A percentile compares a stretch with the other conserved stretches of the same genome.
Conservation (phyloP, 2,329 filamentous ascomycete genomes). For the Epichloe elymi region DNA sequence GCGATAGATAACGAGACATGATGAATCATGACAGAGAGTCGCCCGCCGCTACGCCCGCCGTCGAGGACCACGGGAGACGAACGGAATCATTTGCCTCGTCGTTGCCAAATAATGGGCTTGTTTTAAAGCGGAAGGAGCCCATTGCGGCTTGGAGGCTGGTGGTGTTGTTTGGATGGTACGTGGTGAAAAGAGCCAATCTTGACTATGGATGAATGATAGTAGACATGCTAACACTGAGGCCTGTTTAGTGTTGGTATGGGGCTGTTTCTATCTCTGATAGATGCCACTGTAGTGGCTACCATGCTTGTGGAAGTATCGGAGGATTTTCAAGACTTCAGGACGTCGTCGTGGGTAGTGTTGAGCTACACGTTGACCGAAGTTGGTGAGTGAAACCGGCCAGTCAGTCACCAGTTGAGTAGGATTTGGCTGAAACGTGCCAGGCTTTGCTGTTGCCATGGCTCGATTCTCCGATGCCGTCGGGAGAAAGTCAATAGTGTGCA, state of each 20-base stretch:
- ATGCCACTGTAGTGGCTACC: conserved; percentile 46
- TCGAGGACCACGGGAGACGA: not conserved
- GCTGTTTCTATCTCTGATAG: conserved; percentile 43
- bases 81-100: not conserved
- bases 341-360: conserved; percentile 41
- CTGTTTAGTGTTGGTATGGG: conserved; percentile 33
- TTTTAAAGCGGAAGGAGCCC: conserved; percentile 8
- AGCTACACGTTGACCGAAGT: conserved; percentile 43
- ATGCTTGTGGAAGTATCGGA: conserved; percentile 40
- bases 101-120: not conserved
- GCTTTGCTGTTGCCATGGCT: conserved; percentile 36
- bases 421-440: not conserved
- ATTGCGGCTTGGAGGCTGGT: conserved; percentile 9
- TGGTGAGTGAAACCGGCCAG: conserved; percentile 22
- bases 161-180: conserved; percentile 8
- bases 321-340: conserved; percentile 32
- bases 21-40: not conserved
- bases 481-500: conserved; percentile 34
- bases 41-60: not conserved
- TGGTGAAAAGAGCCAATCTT: not conserved
- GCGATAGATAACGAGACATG: not conserved
- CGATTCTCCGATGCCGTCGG: conserved; percentile 41
- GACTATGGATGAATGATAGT: not conserved
- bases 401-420: not conserved
- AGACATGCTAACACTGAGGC: not conserved